A percentile compares a stretch with the other conserved stretches of the same genome.
Conservation (phyloP, 179 eudicot species). For the Amaranthus tricolor region DNA sequence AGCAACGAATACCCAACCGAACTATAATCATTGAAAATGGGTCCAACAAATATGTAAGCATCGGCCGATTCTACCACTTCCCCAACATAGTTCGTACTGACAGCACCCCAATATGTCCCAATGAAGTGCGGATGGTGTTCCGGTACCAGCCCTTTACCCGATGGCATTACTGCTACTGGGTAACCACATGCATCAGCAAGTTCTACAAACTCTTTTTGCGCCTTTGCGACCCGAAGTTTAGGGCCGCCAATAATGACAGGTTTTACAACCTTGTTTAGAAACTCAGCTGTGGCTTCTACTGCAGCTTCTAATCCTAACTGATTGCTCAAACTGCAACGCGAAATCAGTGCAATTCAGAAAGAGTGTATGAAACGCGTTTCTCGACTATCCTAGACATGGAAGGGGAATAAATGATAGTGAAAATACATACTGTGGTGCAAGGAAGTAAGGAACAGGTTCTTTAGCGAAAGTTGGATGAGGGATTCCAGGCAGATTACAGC, state of each 20-base stretch:
- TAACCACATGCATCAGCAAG: slow-evolving; percentile 71
- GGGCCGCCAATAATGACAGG: slow-evolving; percentile 75
- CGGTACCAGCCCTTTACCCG: slow-evolving; percentile 68
- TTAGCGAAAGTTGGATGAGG: slow-evolving; percentile 60
- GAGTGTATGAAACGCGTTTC: not conserved
- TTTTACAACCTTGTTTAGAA: slow-evolving; percentile 74
- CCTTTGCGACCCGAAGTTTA: slow-evolving; percentile 61
- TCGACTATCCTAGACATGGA: not conserved
- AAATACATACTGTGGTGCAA: slow-evolving; percentile 58
- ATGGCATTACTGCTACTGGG: slow-evolving; percentile 74
- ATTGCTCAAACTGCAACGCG: slow-evolving; percentile 53
- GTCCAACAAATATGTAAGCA: slow-evolving; percentile 73
- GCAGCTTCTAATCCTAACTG: slow-evolving; percentile 73
- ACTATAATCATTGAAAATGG: slow-evolving; percentile 79
- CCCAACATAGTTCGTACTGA: slow-evolving; percentile 56
- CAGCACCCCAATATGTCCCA: slow-evolving; percentile 87
- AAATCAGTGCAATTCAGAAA: not conserved
- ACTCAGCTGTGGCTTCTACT: slow-evolving; percentile 65
- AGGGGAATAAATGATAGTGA: not conserved
- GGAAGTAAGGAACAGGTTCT: slow-evolving; percentile 65
- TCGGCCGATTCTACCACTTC: slow-evolving; percentile 85
- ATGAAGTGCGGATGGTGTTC: slow-evolving; percentile 67
- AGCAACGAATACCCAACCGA: slow-evolving; percentile 81
- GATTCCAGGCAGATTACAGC: slow-evolving; percentile 69
- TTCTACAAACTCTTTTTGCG: slow-evolving; percentile 53